Percentiles rank a stretch among this genome's conserved stretches.
Conservation (phyloP, 2,329 filamentous ascomycete genomes). For the Penicillium frequentans region DNA sequence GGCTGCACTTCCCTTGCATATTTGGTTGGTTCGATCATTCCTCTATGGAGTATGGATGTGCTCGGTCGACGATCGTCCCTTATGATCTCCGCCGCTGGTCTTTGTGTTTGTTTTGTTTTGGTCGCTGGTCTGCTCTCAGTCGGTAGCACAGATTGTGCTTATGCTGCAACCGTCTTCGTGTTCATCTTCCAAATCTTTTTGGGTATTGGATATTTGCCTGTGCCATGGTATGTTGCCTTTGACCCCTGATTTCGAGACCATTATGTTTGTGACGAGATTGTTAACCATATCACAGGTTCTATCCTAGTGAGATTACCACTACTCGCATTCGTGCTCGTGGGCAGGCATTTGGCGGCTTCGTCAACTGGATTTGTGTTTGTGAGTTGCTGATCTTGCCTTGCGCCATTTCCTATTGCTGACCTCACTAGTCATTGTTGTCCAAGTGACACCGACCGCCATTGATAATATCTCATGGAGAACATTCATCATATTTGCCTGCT, state of each 20-base stretch:
- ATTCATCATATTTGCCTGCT: conserved; percentile 32
- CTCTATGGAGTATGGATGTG: conserved; percentile 43
- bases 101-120: conserved; percentile 48
- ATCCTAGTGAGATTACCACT: conserved; percentile 44
- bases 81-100: conserved; percentile 42
- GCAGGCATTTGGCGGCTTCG: conserved; percentile 41
- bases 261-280: not conserved
- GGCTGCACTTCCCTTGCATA: conserved; percentile 46
- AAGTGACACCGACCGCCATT: conserved; percentile 18
- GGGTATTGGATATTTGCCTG: conserved; percentile 45
- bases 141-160: conserved; percentile 32
- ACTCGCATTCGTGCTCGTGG: conserved; percentile 42
- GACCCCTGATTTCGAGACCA: too few species aligned
- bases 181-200: conserved; percentile 49
- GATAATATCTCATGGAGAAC: conserved; percentile 33
- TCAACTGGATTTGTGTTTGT: conserved; percentile 40
- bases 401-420: not conserved
- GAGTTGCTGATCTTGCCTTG: conserved; percentile 20
- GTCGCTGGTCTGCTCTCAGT: conserved; percentile 41
- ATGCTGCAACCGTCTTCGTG: conserved; percentile 46
- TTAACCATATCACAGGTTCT: conserved; percentile 28
- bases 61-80: conserved; percentile 45
- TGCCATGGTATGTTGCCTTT: conserved; percentile 36
- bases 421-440: conserved; percentile 5
- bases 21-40: conserved; percentile 43